Conservation (phyloP, 805 yeast species). For the Ogataea degrootiae region DNA sequence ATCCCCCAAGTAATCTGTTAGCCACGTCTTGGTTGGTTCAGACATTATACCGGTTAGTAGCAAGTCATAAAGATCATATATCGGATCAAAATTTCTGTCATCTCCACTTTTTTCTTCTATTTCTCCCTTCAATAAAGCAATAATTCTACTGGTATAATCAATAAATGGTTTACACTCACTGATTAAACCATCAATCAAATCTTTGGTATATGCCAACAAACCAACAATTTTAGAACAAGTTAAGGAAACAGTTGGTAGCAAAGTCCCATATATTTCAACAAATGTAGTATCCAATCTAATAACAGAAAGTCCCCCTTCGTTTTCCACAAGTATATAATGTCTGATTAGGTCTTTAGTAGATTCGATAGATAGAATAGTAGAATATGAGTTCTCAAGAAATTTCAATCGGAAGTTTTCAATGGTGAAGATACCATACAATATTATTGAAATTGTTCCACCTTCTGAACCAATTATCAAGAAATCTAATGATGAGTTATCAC, state of each 20-base stretch:
- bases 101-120: constrained; percentile 17
- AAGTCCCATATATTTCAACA: constrained; percentile 24
- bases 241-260: constrained; percentile 29
- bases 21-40: constrained; percentile 48
- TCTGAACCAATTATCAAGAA: constrained; percentile 25
- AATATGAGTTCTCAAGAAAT: constrained; percentile 11
- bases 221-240: constrained; percentile 34
- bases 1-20: constrained; percentile 63
- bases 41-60: constrained; percentile 53
- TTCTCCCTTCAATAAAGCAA: constrained; percentile 35
- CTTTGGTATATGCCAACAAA: constrained; percentile 30
- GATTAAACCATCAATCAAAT: constrained; percentile 25
- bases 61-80: constrained; percentile 41
- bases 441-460: constrained; percentile 19
- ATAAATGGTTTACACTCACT: constrained; percentile 32
- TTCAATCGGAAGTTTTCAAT: constrained; percentile 23
- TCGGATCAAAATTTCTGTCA: constrained; percentile 22
- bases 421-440: constrained; percentile 31
- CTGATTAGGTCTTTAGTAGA: constrained; percentile 19
- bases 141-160: constrained; percentile 33
- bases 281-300: constrained; percentile 24
- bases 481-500: constrained; percentile 24
- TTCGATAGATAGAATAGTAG: constrained; percentile 12
- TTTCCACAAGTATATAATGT: constrained; percentile 23
- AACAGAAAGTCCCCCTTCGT: constrained; percentile 15